Evolutionary conservation across 768 basidiomycete species (phyloP).

Genomic region (Tricholoma furcatifolium): DNA sequence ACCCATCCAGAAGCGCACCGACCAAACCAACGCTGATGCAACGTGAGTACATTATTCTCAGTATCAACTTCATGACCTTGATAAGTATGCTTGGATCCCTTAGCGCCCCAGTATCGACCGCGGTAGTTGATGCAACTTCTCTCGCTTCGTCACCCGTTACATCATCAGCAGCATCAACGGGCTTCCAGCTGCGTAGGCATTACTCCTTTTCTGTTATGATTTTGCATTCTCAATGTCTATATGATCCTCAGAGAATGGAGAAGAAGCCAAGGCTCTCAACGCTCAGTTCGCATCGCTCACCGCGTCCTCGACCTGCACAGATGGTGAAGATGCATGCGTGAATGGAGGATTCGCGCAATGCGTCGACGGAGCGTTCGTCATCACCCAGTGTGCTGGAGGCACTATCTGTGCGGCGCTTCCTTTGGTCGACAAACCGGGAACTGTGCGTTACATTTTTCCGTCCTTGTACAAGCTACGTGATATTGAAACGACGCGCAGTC

Average conservation of each 20-base stretch:
- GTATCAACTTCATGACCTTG: neutral
- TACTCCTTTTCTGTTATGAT: neutral
- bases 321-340: conserved; percentile 21
- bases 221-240: neutral
- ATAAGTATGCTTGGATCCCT: neutral
- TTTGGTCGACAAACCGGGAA: conserved; percentile 27
- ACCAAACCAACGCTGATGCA: conserved; percentile 45
- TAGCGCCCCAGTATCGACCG: neutral
- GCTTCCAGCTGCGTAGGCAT: conserved; percentile 12
- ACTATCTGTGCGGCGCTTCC: conserved; percentile 29
- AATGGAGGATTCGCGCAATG: conserved; percentile 23
- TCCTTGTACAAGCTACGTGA: neutral
- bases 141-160: neutral
- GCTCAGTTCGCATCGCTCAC: conserved; percentile 26
- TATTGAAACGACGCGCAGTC: conserved; percentile 5
- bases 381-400: conserved; percentile 27
- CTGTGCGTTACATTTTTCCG: conserved; percentile 12
- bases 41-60: no score
- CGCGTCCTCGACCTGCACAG: conserved; percentile 21
- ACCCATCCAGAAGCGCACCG: conserved; percentile 45
- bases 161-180: neutral
- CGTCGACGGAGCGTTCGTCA: conserved; percentile 20
- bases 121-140: neutral
- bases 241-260: conserved; percentile 13
- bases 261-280: conserved; percentile 19